A percentile compares a stretch with the other conserved stretches of the same genome.
Evolutionary conservation across 2,329 filamentous ascomycete genomes (phyloP).

Genomic region (Microsporum audouinii): DNA sequence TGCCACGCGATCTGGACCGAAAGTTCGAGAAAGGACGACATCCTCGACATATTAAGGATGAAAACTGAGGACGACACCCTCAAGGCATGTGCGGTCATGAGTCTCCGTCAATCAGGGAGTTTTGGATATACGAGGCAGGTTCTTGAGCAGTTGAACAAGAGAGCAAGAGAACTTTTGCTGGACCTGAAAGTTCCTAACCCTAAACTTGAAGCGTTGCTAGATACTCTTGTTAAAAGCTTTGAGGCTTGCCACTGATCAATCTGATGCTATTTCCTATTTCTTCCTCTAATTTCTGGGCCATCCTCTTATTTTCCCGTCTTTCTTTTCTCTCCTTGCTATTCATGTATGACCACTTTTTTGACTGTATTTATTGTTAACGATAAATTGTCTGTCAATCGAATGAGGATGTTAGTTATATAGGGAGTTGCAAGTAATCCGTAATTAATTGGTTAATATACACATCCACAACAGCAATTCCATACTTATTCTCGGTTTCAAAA

Average conservation of each 20-base stretch:
- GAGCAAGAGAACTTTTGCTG: neutral
- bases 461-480: no score
- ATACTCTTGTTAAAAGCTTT: neutral
- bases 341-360: neutral
- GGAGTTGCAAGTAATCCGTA: no score
- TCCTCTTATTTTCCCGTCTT: neutral
- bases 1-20: neutral
- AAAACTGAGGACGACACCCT: constrained; percentile 70
- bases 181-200: neutral
- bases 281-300: neutral
- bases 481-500: no score
- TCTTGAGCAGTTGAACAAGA: neutral
- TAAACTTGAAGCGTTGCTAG: neutral
- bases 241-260: neutral
- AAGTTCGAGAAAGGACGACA: constrained; percentile 19
- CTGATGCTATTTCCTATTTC: neutral
- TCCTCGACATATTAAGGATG: constrained; percentile 78
- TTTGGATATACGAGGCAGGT: constrained; percentile 60
- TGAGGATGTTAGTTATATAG: no score
- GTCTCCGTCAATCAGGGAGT: constrained; percentile 82
- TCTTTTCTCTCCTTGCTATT: neutral
- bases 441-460: no score
- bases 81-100: constrained; percentile 75
- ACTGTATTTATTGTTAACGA: no score
- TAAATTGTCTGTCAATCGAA: no score